phyloP scores from a whole-genome alignment of 2,329 filamentous ascomycete genomes.

The Curvularia sp. region DNA sequence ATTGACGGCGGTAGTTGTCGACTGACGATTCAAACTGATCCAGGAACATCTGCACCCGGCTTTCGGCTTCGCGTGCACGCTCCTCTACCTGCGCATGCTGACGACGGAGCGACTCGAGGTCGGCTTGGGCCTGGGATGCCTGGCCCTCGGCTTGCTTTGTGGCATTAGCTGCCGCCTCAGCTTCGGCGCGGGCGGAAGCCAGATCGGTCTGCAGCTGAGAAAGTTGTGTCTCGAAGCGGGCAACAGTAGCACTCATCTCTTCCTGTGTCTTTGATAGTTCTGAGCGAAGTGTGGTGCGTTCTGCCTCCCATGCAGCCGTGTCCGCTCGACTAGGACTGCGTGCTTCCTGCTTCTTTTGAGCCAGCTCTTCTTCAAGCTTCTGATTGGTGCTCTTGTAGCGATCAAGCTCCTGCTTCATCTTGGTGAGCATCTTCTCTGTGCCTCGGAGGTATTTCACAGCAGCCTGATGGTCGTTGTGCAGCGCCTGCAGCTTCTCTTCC shows the following conservation, averaged over 20 bases:
- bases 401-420: conserved; percentile 96
- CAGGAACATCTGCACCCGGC: conserved; percentile 88
- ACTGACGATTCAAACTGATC: conserved; percentile 95
- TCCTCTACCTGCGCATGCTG: conserved; percentile 84
- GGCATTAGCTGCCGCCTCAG: conserved; percentile 66
- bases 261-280: conserved; percentile 74
- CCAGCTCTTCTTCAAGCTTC: conserved; percentile 82
- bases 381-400: conserved; percentile 88
- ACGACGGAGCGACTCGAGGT: conserved; percentile 80
- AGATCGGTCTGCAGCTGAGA: conserved; percentile 73
- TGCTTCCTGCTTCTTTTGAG: conserved; percentile 57
- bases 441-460: conserved; percentile 98
- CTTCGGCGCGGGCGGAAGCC: conserved; percentile 68
- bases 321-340: conserved; percentile 52
- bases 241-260: conserved; percentile 70
- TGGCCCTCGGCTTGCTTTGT: conserved; percentile 61
- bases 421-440: conserved; percentile 98
- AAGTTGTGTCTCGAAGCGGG: conserved; percentile 75
- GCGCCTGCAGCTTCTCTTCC: conserved; percentile 88
- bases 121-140: conserved; percentile 64
- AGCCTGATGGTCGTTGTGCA: conserved; percentile 97
- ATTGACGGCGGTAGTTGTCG: conserved; percentile 87
- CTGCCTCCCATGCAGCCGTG: conserved; percentile 73
- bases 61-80: conserved; percentile 87
- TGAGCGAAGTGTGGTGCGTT: conserved; percentile 70